Conservation (phyloP, 768 basidiomycete species). For the Suillus bovinus region DNA sequence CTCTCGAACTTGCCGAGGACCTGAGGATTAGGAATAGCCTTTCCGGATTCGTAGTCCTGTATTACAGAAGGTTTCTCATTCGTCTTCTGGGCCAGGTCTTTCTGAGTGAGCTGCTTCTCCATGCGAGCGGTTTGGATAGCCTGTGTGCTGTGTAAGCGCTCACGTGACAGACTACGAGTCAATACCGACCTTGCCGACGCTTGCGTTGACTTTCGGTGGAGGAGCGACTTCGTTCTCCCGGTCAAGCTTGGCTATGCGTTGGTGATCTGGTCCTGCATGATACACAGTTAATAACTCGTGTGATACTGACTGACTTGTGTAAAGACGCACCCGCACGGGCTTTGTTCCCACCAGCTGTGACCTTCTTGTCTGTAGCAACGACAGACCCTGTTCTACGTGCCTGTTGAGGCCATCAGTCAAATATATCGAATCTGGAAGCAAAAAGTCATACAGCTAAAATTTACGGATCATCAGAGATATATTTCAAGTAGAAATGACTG, state of each 20-base stretch:
- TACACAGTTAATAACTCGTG: neutral
- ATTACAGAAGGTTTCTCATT: slow-evolving; percentile 90
- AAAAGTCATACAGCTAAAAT: slow-evolving; percentile 52
- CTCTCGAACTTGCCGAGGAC: slow-evolving; percentile 90
- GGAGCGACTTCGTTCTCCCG: slow-evolving; percentile 95
- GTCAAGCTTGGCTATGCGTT: slow-evolving; percentile 90
- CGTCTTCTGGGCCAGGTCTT: slow-evolving; percentile 89
- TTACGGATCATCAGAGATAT: slow-evolving; percentile 17
- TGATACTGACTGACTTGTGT: neutral
- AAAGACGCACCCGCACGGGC: slow-evolving; percentile 60
- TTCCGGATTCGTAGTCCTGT: slow-evolving; percentile 88
- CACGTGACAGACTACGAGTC: slow-evolving; percentile 10
- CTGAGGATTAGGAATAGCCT: slow-evolving; percentile 84
- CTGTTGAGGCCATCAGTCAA: slow-evolving; percentile 36
- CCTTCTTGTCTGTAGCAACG: slow-evolving; percentile 83
- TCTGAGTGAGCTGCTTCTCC: slow-evolving; percentile 82
- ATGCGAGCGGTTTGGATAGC: slow-evolving; percentile 81
- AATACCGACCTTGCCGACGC: slow-evolving; percentile 67
- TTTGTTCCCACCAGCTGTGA: slow-evolving; percentile 70
- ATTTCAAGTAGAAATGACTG: neutral
- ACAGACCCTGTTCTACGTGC: slow-evolving; percentile 76
- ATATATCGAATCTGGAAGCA: neutral
- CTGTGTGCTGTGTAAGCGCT: slow-evolving; percentile 35
- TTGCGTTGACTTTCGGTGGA: slow-evolving; percentile 73
- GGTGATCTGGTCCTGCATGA: slow-evolving; percentile 81